phyloP scores from a whole-genome alignment of 2,329 filamentous ascomycete species.

The Monosporascus sp. region DNA sequence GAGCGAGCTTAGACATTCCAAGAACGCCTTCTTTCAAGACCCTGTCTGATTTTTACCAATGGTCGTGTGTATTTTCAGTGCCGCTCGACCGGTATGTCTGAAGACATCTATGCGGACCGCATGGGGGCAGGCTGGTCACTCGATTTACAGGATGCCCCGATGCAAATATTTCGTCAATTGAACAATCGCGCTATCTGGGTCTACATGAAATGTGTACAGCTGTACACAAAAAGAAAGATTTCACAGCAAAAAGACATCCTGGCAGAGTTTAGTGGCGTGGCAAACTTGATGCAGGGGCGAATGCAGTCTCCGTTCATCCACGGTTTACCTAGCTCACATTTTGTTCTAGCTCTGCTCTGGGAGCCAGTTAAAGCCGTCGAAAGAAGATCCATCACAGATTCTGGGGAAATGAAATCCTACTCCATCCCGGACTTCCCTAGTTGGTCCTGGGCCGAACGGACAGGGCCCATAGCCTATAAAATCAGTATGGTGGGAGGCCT shows the following conservation, averaged over 20 bases:
- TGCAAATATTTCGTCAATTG: slow-evolving; percentile 23
- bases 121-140: slow-evolving; percentile 22
- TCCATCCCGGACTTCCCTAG: slow-evolving; percentile 23
- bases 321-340: slow-evolving; percentile 28
- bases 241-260: slow-evolving; percentile 24
- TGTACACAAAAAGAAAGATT: slow-evolving; percentile 25
- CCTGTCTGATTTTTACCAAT: slow-evolving; percentile 31
- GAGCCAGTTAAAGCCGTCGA: slow-evolving; percentile 8
- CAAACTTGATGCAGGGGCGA: slow-evolving; percentile 16
- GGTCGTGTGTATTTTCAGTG: slow-evolving; percentile 29
- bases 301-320: slow-evolving; percentile 23
- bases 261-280: slow-evolving; percentile 29
- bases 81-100: slow-evolving; percentile 17
- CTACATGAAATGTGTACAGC: slow-evolving; percentile 25
- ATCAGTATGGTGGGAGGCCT: slow-evolving; percentile 16
- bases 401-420: not conserved
- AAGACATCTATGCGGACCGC: slow-evolving; percentile 24
- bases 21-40: slow-evolving; percentile 30
- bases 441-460: slow-evolving; percentile 33
- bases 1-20: slow-evolving; percentile 35
- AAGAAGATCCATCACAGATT: not conserved
- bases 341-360: slow-evolving; percentile 32
- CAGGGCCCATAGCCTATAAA: slow-evolving; percentile 16
- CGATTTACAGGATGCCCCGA: slow-evolving; percentile 22
- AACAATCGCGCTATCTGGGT: slow-evolving; percentile 20